Percentiles rank a stretch among this genome's conserved stretches.
phyloP scores from a whole-genome alignment of 768 basidiomycete genomes.

The Heimioporus sp. region DNA sequence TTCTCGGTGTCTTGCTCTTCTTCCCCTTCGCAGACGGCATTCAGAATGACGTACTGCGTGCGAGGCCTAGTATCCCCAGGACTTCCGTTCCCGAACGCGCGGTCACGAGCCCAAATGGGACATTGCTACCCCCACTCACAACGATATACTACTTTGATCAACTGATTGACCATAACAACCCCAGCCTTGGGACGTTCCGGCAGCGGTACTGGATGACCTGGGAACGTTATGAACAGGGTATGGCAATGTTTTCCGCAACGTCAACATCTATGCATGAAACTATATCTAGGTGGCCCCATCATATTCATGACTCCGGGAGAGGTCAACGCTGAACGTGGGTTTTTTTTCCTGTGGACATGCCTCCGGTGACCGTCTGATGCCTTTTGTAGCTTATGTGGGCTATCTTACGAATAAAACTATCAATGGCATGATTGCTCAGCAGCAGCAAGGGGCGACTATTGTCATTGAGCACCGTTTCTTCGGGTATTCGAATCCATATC shows the following conservation, averaged over 20 bases:
- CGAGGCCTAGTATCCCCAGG: slow-evolving; percentile 11
- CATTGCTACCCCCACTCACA: slow-evolving; percentile 20
- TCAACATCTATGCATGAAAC: neutral
- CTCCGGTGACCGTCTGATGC: neutral
- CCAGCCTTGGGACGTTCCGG: slow-evolving; percentile 65
- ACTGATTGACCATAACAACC: slow-evolving; percentile 46
- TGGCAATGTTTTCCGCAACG: no score
- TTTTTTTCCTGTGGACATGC: slow-evolving; percentile 17
- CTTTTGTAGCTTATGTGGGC: slow-evolving; percentile 28
- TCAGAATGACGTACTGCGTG: slow-evolving; percentile 20
- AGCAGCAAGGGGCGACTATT: slow-evolving; percentile 62
- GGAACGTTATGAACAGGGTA: slow-evolving; percentile 60
- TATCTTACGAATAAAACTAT: slow-evolving; percentile 67
- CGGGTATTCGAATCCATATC: slow-evolving; percentile 67
- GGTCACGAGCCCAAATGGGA: slow-evolving; percentile 19
- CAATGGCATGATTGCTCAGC: slow-evolving; percentile 62
- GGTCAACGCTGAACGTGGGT: slow-evolving; percentile 43
- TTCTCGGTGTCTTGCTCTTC: slow-evolving; percentile 7
- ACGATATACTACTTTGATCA: slow-evolving; percentile 33
- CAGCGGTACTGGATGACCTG: slow-evolving; percentile 73
- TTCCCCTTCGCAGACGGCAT: slow-evolving; percentile 18
- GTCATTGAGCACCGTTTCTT: slow-evolving; percentile 75
- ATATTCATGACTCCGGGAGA: slow-evolving; percentile 58
- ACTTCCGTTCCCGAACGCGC: slow-evolving; percentile 10
- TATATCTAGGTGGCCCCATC: slow-evolving; percentile 23